These are phyloP conservation scores for Neofusicoccum cordaticola DNA, from an alignment of 2,329 filamentous ascomycete species.

Conservation along the genomic window DNA sequence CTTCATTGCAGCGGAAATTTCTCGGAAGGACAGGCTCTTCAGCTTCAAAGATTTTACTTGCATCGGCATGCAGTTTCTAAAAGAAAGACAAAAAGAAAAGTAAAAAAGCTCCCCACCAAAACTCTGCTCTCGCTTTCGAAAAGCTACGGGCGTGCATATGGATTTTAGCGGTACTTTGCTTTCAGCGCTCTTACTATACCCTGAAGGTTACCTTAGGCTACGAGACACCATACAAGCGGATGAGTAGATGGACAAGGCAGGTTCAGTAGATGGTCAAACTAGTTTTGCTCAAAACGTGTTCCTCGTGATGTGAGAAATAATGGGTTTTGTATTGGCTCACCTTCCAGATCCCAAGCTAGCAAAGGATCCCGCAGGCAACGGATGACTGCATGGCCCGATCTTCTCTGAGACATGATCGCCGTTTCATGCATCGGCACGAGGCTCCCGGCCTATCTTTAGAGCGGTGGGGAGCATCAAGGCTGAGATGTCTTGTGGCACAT, in stretches of 20 bases:
- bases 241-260: neutral
- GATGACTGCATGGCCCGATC: neutral
- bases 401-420: neutral
- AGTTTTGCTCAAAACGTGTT: too few relatives aligned
- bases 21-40: neutral
- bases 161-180: neutral
- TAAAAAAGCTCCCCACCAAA: neutral
- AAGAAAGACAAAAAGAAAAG: too few relatives aligned
- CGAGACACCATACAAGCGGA: neutral
- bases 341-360: too few relatives aligned
- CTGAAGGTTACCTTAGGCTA: neutral
- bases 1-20: neutral
- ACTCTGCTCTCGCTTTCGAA: neutral
- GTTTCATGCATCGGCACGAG: neutral
- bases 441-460: neutral
- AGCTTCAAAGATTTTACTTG: neutral
- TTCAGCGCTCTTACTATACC: neutral
- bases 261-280: too few relatives aligned
- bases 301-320: too few relatives aligned
- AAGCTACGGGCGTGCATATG: neutral
- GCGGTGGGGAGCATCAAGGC: neutral
- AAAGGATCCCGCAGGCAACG: neutral
- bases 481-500: neutral
- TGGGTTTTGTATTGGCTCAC: too few relatives aligned
- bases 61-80: neutral